Evolutionary conservation across 257 asterid genomes (phyloP).

Genomic region (Euphrasia confusa): DNA sequence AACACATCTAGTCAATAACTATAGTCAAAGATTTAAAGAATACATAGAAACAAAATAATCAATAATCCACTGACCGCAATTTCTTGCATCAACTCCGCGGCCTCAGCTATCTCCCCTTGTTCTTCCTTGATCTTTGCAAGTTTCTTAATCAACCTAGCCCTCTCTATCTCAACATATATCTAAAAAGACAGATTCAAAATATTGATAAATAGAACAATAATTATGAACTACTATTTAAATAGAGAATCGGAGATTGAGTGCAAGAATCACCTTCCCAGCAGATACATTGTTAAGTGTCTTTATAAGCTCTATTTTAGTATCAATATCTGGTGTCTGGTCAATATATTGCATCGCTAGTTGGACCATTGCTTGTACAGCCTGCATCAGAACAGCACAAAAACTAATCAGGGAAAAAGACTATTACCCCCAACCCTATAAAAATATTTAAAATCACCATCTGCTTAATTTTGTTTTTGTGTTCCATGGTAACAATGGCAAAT

Average conservation of each 20-base stretch:
- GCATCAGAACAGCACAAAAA: slow-evolving; percentile 24
- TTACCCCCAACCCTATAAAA: not conserved
- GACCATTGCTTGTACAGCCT: slow-evolving; percentile 98
- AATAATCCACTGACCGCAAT: slow-evolving; percentile 69
- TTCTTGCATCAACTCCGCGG: slow-evolving; percentile 99
- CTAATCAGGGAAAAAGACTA: slow-evolving; percentile 12
- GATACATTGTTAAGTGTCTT: slow-evolving; percentile 85
- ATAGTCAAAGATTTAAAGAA: not conserved
- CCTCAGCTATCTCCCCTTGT: slow-evolving; percentile 88
- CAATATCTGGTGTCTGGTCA: slow-evolving; percentile 93
- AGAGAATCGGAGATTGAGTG: not conserved
- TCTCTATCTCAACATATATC: slow-evolving; percentile 98
- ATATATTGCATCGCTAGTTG: slow-evolving; percentile 93
- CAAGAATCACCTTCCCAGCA: slow-evolving; percentile 80
- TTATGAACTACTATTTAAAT: not conserved
- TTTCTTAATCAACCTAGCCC: slow-evolving; percentile 90
- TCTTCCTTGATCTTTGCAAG: slow-evolving; percentile 93
- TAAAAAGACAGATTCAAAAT: slow-evolving; percentile 18
- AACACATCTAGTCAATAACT: not conserved
- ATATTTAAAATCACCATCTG: too few relatives aligned
- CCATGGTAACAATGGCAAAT: too few relatives aligned
- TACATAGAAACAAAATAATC: not conserved
- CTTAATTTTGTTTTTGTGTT: too few relatives aligned
- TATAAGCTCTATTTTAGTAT: slow-evolving; percentile 81
- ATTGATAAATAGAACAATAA: slow-evolving; percentile 5